phyloP scores from a whole-genome alignment of 2,329 filamentous ascomycete genomes.

The Paecilomyces dactylethromorphus region DNA sequence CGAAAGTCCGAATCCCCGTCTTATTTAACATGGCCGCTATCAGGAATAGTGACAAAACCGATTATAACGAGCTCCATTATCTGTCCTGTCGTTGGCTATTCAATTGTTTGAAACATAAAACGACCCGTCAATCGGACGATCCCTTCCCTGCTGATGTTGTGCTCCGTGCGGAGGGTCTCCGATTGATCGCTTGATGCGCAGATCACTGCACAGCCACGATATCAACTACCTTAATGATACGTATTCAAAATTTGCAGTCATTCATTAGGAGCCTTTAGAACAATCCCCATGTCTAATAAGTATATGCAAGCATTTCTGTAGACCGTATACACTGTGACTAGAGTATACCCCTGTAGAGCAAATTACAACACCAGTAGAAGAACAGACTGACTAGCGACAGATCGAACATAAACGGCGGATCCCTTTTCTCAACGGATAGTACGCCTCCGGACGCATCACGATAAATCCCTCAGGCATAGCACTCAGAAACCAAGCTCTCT shows the following conservation, averaged over 20 bases:
- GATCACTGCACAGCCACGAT: not conserved
- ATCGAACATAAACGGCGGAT: no score
- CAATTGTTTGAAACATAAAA: not conserved
- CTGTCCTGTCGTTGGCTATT: not conserved
- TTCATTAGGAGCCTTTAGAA: no score
- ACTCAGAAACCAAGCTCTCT: conserved; percentile 26
- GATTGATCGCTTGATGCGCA: not conserved
- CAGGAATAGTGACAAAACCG: not conserved
- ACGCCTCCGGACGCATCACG: not conserved
- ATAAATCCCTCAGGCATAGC: not conserved
- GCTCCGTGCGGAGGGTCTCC: not conserved
- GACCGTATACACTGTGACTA: no score
- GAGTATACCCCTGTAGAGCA: no score
- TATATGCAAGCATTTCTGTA: no score
- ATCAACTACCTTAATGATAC: not conserved
- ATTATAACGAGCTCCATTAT: not conserved
- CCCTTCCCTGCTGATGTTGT: not conserved
- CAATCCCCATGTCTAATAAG: no score
- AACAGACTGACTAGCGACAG: no score
- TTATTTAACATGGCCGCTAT: not conserved
- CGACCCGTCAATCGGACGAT: not conserved
- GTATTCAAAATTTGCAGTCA: not conserved
- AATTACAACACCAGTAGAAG: no score
- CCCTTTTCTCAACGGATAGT: no score
- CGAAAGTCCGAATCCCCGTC: not conserved